Evolutionary conservation across 2,329 filamentous ascomycete genomes (phyloP), one percentile per base, ranked within the genome.

Genomic region (Venturiaceae sp.): DNA sequence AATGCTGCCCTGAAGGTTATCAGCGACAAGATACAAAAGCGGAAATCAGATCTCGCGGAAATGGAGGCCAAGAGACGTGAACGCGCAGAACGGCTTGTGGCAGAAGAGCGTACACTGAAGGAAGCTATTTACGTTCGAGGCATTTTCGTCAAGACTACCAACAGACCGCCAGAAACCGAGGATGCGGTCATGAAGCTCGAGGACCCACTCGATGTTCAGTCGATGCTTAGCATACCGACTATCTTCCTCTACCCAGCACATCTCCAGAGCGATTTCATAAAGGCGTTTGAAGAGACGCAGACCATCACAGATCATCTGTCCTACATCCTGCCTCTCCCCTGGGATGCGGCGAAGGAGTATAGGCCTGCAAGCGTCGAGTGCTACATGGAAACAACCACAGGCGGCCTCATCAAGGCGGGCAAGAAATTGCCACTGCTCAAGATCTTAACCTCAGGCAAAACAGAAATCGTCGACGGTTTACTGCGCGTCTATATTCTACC

Each of bases 241-340:
- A 79, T 97, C 61, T 75, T 99, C 58, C 77, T 99, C 58, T 99
- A 99, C 71, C 92, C 94, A 5, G 76, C 86, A 63, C 80, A 90
- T 61, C 79, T 87, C 52, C 85, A 97, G 76, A 88, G 84, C 1
- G 94, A 99, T 71, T 94, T 99, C 66, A 82, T 99, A 72, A 96
- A 95, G 75, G 83, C 83, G 0, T 94, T 96, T 66, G 79, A 80
- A 56, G 94, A 97, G 77, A 83, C 80, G 60, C 85, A 94, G 64
- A 81, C 80, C 16, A 77, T 96, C 30, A 80, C 79, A 7, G 85
- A 92, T 63, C 92, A 96, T 71, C 77, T 99, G 54, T 78, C 79
- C 3, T 96, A 96, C 67, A 86, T 97, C 9, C 83, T 99, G 60
- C 92, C 92, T 2, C 72, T 91, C 66, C 90, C 91, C 13, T 99